Evolutionary conservation across 306 rosid genomes (phyloP), one percentile per base, ranked within the genome.

Genomic region (Quercus alba): DNA sequence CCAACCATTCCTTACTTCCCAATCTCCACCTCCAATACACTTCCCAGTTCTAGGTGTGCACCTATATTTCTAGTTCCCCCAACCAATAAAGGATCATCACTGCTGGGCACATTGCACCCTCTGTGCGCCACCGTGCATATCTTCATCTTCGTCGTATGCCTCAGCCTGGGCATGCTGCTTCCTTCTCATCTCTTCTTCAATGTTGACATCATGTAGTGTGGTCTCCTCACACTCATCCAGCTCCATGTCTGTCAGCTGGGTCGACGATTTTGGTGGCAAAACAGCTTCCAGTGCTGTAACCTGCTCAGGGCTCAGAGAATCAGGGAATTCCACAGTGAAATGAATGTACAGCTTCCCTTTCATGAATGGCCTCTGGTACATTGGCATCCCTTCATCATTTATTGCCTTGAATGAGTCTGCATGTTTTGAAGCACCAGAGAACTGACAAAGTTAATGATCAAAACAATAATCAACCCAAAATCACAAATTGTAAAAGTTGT

Each of bases 91-190:
- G 7, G 28, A 6, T 75, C 54, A 59, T 72, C 75, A 92, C 91
- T 93, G 97, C 86, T 93, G 99, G 26, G 99, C 99, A 20, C 98
- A 95, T 54, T 93, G 99, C 51, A 95, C 99, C 80, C 99, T 91
- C 84, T 95, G 99, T 35, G 92, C 97, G 51, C 99, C 97, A 54
- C 98, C 96, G 21, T 56, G 98, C 98, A 92, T 86, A 3, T 92
- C 97, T 0, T 92, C 97, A 7, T 92, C 98, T 46, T 94, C 98
- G 0, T 92, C 97, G 6, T 94, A 92, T 0, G 95, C 97, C 82
- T 94, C 98, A 1, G 82, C 73, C 69, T 86, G 89, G 63, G 86
- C 78, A 54, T 84, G 91, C 55, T 89, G 90, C 84, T 79, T 94
- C 92, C 97, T 82, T 83, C 97, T 85, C 80, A 82, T 71, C 89